Conservation (phyloP, 169 alveolate species). For the Plasmodium vivax region DNA sequence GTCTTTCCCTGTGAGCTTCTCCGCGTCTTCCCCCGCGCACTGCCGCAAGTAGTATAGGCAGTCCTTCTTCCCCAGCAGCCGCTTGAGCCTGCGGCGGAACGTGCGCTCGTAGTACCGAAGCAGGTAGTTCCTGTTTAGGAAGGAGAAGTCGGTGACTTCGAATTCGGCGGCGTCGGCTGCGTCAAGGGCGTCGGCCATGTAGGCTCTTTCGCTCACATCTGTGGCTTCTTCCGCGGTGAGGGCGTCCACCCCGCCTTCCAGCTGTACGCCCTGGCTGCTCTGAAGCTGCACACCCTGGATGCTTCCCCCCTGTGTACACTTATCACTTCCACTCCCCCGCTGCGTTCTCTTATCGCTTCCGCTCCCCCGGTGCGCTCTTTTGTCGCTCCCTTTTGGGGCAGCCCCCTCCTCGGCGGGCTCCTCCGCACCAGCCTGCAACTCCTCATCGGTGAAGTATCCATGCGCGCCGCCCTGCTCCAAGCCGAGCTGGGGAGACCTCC, state of each 20-base stretch:
- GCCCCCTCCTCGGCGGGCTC: not conserved
- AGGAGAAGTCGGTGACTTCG: slow-evolving; percentile 12
- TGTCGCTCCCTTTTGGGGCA: no score
- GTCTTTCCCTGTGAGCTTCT: not conserved
- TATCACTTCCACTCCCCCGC: not conserved
- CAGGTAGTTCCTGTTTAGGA: slow-evolving; percentile 13
- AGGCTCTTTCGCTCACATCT: not conserved
- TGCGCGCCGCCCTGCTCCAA: not conserved
- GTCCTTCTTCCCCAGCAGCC: slow-evolving; percentile 18
- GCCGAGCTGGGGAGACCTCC: not conserved
- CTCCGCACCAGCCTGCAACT: not conserved
- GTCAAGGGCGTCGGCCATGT: not conserved
- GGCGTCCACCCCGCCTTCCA: not conserved
- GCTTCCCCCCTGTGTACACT: not conserved
- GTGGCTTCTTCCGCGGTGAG: not conserved
- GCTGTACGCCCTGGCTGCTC: not conserved
- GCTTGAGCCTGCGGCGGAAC: not conserved
- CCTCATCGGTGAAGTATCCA: slow-evolving; percentile 66
- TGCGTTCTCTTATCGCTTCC: not conserved
- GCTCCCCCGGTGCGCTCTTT: not conserved
- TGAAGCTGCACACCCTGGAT: no score
- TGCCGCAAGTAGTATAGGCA: slow-evolving; percentile 3
- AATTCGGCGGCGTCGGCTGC: not conserved
- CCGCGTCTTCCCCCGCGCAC: not conserved
- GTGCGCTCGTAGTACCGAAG: not conserved